Conservation (phyloP, 192 early-diverging fungal genomes). For the Spizellomyces sp. region DNA sequence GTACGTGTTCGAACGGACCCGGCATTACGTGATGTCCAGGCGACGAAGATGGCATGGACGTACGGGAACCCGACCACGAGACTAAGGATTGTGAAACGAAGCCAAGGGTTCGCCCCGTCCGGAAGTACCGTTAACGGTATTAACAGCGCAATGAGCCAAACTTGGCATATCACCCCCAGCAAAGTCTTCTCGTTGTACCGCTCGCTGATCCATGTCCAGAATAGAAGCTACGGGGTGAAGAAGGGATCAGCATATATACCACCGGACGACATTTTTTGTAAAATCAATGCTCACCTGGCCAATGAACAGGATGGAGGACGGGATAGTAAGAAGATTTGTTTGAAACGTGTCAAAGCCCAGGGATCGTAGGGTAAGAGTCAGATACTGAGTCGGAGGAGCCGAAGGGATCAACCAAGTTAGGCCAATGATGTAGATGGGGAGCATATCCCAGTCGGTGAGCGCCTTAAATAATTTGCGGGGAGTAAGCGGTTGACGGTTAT, state of each 20-base stretch:
- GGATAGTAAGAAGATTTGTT: slow-evolving; percentile 28
- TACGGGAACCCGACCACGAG: background rate
- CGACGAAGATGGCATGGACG: slow-evolving; percentile 23
- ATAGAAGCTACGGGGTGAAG: background rate
- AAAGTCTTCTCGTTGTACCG: background rate
- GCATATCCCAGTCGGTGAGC: slow-evolving; percentile 27
- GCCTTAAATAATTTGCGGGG: slow-evolving; percentile 23
- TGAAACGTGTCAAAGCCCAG: slow-evolving; percentile 24
- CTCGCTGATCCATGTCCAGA: slow-evolving; percentile 5
- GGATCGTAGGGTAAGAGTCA: slow-evolving; percentile 22
- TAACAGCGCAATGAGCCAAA: background rate
- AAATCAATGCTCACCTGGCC: background rate
- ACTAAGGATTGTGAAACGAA: slow-evolving; percentile 1
- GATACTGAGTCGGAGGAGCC: slow-evolving; percentile 10
- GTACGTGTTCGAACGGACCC: slow-evolving; percentile 27
- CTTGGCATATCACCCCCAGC: background rate
- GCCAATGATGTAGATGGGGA: slow-evolving; percentile 28
- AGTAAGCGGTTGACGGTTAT: slow-evolving; percentile 10
- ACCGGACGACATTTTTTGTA: background rate
- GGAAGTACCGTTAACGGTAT: background rate
- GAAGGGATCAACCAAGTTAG: slow-evolving; percentile 14
- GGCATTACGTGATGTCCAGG: slow-evolving; percentile 29
- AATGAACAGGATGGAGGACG: slow-evolving; percentile 6
- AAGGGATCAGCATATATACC: background rate
- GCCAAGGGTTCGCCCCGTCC: slow-evolving; percentile 8